Evolutionary conservation across 331 rosid species (phyloP).

Genomic region (Cydonia oblonga): DNA sequence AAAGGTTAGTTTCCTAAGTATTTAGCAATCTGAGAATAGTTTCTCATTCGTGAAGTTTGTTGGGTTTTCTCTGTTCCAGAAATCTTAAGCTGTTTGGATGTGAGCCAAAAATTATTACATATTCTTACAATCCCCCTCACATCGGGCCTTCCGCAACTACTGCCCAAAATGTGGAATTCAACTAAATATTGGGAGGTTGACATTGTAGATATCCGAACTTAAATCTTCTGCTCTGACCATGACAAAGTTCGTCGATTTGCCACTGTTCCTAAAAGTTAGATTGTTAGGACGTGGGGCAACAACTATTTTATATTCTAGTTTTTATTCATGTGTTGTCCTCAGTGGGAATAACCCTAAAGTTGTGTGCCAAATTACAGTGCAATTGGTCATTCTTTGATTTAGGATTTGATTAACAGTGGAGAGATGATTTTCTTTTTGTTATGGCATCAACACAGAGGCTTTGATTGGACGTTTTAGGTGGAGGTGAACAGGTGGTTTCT

Average conservation of each 20-base stretch:
- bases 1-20: slow-evolving; percentile 42
- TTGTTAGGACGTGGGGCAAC: neutral
- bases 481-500: neutral
- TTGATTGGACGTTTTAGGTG: neutral
- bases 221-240: neutral
- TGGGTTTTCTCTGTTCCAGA: neutral
- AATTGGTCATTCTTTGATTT: neutral
- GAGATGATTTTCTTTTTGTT: neutral
- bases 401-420: neutral
- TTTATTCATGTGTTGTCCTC: neutral
- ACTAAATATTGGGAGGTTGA: neutral
- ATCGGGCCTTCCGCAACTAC: neutral
- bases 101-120: neutral
- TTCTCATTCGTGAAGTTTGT: neutral
- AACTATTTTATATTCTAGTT: neutral
- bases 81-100: neutral
- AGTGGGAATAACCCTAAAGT: neutral
- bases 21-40: neutral
- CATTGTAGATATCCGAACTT: neutral
- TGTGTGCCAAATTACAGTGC: neutral
- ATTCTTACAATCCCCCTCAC: neutral
- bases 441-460: neutral
- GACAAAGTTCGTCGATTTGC: neutral
- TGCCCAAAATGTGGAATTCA: neutral
- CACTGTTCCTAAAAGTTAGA: neutral